Evolutionary conservation across 805 yeast genomes (phyloP).

Genomic region (Gaillardinia entomophila): DNA sequence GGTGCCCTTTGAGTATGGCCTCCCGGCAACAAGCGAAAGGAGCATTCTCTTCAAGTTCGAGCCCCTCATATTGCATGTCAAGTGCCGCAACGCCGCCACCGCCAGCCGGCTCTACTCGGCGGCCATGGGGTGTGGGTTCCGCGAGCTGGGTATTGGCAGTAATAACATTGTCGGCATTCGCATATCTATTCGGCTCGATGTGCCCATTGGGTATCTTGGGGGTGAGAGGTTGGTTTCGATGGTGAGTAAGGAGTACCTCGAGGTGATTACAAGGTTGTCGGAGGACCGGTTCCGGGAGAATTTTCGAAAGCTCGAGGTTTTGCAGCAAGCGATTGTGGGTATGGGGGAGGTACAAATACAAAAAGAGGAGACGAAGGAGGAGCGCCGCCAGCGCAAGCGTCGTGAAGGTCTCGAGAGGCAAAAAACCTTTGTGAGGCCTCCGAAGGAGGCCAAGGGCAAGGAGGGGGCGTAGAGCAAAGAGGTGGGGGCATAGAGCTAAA

Average conservation of each 20-base stretch:
- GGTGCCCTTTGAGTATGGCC: conserved; percentile 13
- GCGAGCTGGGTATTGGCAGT: conserved; percentile 82
- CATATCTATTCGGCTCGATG: conserved; percentile 65
- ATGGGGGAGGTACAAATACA: conserved; percentile 10
- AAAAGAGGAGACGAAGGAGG: conserved; percentile 48
- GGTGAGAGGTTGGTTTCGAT: conserved; percentile 26
- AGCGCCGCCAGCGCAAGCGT: conserved; percentile 48
- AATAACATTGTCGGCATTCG: conserved; percentile 76
- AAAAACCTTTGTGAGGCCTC: too few species aligned
- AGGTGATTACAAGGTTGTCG: conserved; percentile 48
- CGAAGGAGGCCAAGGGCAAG: too few species aligned
- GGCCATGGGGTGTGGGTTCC: conserved; percentile 81
- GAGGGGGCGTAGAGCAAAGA: too few species aligned
- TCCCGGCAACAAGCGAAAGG: conserved; percentile 22
- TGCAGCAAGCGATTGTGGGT: conserved; percentile 37
- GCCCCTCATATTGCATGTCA: conserved; percentile 79
- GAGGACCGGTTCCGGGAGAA: conserved; percentile 65
- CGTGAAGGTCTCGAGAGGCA: conserved; percentile 37
- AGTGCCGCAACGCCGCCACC: conserved; percentile 54
- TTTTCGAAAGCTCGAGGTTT: conserved; percentile 44
- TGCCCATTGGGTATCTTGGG: conserved; percentile 60
- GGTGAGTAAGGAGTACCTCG: conserved; percentile 49
- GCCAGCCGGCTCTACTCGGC: conserved; percentile 61
- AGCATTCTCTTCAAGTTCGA: conserved; percentile 74
- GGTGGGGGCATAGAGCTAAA: too few species aligned